phyloP scores from a whole-genome alignment of 2,329 filamentous ascomycete species.

The Cercospora brassicicola region DNA sequence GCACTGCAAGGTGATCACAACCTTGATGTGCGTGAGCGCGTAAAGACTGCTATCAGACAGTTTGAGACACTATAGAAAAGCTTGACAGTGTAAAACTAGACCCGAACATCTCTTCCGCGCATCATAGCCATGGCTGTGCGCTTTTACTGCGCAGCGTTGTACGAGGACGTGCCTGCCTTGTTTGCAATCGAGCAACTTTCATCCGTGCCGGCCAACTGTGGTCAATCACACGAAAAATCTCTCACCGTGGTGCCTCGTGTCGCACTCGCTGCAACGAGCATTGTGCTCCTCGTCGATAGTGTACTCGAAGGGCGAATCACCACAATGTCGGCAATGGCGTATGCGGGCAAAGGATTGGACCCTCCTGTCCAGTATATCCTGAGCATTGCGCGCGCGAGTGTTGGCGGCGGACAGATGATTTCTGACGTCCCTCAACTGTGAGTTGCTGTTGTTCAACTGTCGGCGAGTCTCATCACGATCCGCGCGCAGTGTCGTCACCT shows the following conservation, averaged over 20 bases:
- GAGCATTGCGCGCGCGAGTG: not conserved
- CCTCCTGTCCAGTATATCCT: not conserved
- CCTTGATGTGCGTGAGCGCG: constrained; percentile 78
- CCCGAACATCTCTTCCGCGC: not conserved
- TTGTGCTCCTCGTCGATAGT: not conserved
- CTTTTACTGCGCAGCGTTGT: not conserved
- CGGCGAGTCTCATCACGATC: not conserved
- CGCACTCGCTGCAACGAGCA: not conserved
- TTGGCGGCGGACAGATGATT: not conserved
- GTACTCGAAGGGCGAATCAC: not conserved
- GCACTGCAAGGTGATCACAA: constrained; percentile 60
- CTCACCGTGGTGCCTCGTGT: not conserved
- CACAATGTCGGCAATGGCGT: not conserved
- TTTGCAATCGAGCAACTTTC: not conserved
- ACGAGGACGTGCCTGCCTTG: not conserved
- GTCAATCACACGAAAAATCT: too few relatives aligned
- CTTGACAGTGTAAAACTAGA: not conserved
- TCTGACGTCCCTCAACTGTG: not conserved
- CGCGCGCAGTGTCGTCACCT: not conserved
- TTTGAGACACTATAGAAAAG: constrained; percentile 49
- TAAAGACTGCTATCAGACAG: constrained; percentile 75
- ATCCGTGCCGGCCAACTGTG: too few relatives aligned
- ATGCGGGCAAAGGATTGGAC: not conserved
- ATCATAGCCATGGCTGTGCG: not conserved
- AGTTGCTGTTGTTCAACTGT: not conserved